These are phyloP conservation scores for Ophiocordyceps polyrhachis-furcata DNA, from an alignment of 2,329 filamentous ascomycete genomes.

Conservation along the genomic window DNA sequence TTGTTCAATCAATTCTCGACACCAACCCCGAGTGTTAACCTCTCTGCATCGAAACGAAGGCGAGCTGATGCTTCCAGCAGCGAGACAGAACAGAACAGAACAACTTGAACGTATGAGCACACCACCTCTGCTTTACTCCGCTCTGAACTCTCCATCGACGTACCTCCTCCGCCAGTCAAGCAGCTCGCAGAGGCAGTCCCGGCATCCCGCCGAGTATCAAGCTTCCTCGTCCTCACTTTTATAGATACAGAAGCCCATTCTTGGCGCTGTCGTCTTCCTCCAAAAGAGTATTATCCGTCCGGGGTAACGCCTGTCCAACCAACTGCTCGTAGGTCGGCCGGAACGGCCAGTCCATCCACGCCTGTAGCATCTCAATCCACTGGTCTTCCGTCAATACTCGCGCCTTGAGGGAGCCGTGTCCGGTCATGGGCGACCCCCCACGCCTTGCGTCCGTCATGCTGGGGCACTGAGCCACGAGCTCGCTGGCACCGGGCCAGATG, in stretches of 20 bases:
- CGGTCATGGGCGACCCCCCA: slow-evolving; percentile 25
- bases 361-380: slow-evolving; percentile 36
- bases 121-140: too few relatives aligned
- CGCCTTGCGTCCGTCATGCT: slow-evolving; percentile 26
- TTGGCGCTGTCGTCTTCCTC: not conserved
- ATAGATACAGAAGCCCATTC: not conserved
- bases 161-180: too few relatives aligned
- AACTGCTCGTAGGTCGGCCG: slow-evolving; percentile 22
- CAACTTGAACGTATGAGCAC: too few relatives aligned
- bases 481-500: slow-evolving; percentile 40
- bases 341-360: slow-evolving; percentile 50
- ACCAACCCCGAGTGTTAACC: too few relatives aligned
- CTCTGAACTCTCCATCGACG: too few relatives aligned
- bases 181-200: too few relatives aligned
- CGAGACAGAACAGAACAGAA: too few relatives aligned
- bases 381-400: slow-evolving; percentile 33
- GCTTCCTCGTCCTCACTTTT: not conserved
- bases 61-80: too few relatives aligned
- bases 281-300: not conserved
- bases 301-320: not conserved
- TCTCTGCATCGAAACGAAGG: too few relatives aligned
- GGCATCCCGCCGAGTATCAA: too few relatives aligned
- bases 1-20: too few relatives aligned
- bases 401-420: slow-evolving; percentile 22
- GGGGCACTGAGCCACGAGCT: slow-evolving; percentile 28